phyloP scores from a whole-genome alignment of 2,329 filamentous ascomycete genomes.

The Arthroderma uncinatum region DNA sequence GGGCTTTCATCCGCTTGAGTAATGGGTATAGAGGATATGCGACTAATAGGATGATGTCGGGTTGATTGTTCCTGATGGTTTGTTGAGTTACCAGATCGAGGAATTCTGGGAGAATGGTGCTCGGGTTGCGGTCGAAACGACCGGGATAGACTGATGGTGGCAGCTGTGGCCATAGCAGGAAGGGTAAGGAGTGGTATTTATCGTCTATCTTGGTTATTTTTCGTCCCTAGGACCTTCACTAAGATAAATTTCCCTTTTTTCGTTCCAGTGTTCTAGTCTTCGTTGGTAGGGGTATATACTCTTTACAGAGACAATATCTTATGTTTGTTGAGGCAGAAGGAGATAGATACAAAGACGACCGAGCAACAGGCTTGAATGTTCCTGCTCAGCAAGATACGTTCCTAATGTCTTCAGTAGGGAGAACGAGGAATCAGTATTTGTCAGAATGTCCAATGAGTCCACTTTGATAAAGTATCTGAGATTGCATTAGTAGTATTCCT shows the following conservation, averaged over 20 bases:
- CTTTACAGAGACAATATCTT: too few species aligned
- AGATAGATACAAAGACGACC: too few species aligned
- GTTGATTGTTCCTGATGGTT: not conserved
- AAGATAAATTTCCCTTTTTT: too few species aligned
- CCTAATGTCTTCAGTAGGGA: too few species aligned
- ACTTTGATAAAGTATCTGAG: too few species aligned
- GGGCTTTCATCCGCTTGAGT: not conserved
- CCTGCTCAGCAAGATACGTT: too few species aligned
- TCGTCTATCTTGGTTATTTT: not conserved
- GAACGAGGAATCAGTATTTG: too few species aligned
- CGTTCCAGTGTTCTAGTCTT: too few species aligned
- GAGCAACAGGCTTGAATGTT: too few species aligned
- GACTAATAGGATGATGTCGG: not conserved
- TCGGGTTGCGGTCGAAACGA: slow-evolving; percentile 5
- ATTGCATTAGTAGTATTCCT: too few species aligned
- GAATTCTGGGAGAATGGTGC: not conserved
- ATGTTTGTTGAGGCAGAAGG: too few species aligned
- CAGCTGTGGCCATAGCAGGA: slow-evolving; percentile 12
- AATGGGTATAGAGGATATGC: not conserved
- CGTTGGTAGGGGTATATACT: not conserved
- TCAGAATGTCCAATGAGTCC: too few species aligned
- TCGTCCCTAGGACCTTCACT: not conserved
- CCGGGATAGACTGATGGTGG: slow-evolving; percentile 7
- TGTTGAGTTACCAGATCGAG: not conserved
- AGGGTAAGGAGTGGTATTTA: not conserved